phyloP scores from a whole-genome alignment of 768 basidiomycete species.

The Mrakia frigida region DNA sequence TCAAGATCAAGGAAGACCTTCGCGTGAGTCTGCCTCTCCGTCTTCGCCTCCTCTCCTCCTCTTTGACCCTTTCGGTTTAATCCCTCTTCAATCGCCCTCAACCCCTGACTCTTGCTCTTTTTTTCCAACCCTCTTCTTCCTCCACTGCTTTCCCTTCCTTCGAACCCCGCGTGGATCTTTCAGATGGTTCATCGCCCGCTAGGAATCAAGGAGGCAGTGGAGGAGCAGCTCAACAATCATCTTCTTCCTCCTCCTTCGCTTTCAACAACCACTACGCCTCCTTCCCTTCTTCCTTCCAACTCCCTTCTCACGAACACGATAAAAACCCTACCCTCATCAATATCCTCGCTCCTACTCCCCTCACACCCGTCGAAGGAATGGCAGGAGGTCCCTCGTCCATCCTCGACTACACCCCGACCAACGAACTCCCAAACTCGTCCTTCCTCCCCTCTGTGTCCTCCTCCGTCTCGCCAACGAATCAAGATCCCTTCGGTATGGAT shows the following conservation, averaged over 20 bases:
- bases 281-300: conserved; percentile 6
- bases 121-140: not conserved
- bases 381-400: not conserved
- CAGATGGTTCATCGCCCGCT: not conserved
- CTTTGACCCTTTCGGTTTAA: not conserved
- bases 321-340: not conserved
- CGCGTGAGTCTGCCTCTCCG: not conserved
- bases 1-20: not conserved
- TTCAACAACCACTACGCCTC: not conserved
- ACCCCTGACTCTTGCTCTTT: not conserved
- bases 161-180: not conserved
- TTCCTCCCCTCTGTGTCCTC: not conserved
- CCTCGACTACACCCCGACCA: not conserved
- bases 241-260: not conserved
- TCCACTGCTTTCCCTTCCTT: not conserved
- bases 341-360: not conserved
- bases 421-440: not conserved
- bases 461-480: not conserved
- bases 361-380: not conserved
- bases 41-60: not conserved
- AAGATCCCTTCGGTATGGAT: not conserved
- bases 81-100: not conserved
- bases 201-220: not conserved
- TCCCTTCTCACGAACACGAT: not conserved
- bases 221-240: not conserved